Base-by-base conservation (phyloP, 192 early-diverging fungal species). In the Umbelopsis ramanniana region DNA sequence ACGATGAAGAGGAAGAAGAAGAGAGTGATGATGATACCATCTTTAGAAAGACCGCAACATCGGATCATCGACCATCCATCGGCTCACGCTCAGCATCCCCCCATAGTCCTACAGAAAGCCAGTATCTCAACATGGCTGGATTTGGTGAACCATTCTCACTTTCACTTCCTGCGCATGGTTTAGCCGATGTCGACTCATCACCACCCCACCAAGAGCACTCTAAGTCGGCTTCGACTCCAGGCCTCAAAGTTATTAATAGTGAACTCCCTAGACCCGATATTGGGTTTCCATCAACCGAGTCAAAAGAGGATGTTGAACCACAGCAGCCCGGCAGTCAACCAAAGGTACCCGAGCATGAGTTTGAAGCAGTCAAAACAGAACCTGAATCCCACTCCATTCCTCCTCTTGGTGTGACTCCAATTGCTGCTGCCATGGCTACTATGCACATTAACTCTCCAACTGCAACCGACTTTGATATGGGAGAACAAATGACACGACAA, bases 21-120 rank as follows among this genome's bases (percentile, higher is more conserved):
- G 77, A 79, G 23, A 52, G 48, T n/a, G 70, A 77, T 8, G 67
- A 69, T 52, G 76, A 66, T 45, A 37, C 48, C 10, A 63, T 63
- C 33, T 63, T 63, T 4, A 63, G 57, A 14, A 29, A 35, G 33
- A 35, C 33, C 2, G 57, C 33, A 29, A 8, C 57, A 37, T 29
- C 33, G 3, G 15, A 17, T 14, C 29, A 3, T 12, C 15, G 17
- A 63, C 8, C 26, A 0, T 19, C 33, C 3, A 15, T 63, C 11
- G 29, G 10, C 0, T 63, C 57, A 37, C 10, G 15, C 8, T 12
- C 57, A 37, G 33, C 17, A 26, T 63, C 24, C 5, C 1, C 57
- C 1, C 29, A 37, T 15, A 33, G 29, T 63, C 9, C 54, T 29
- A 29, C 57, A 63, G 29, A 63, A 8, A 38, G 15, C 19, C 29